Percentiles rank a stretch among this genome's conserved stretches.
Evolutionary conservation across 306 rosid genomes (phyloP).

Genomic region (Trichosanthes truncata): DNA sequence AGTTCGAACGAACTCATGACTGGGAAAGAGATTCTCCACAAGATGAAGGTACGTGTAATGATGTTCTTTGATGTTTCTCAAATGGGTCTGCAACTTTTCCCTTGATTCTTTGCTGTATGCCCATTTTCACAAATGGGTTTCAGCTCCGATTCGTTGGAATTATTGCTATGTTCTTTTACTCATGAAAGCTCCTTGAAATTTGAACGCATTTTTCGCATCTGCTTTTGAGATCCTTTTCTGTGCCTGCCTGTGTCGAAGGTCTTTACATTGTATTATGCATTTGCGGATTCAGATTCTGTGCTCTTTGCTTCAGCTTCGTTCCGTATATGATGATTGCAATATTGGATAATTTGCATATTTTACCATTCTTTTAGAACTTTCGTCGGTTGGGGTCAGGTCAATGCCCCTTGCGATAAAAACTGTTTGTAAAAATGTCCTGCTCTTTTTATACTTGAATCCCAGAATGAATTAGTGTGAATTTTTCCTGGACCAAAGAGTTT

Average conservation of each 20-base stretch:
- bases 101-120: not conserved
- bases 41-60: constrained; percentile 58
- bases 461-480: not conserved
- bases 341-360: not conserved
- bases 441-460: not conserved
- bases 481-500: not conserved
- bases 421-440: not conserved
- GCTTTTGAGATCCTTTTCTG: not conserved
- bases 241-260: not conserved
- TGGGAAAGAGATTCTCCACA: constrained; percentile 60
- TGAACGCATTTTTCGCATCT: not conserved
- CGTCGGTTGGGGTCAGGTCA: not conserved
- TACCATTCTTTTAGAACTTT: not conserved
- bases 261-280: not conserved
- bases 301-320: not conserved
- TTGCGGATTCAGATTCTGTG: not conserved
- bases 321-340: not conserved
- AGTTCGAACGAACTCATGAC: constrained; percentile 27
- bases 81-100: not conserved
- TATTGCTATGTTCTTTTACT: not conserved
- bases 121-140: not conserved
- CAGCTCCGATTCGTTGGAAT: not conserved
- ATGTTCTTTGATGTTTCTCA: not conserved
- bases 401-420: not conserved
- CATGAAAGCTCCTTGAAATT: not conserved